Base-by-base conservation (phyloP, 2,329 filamentous ascomycete genomes). In the Blumeria graminis region DNA sequence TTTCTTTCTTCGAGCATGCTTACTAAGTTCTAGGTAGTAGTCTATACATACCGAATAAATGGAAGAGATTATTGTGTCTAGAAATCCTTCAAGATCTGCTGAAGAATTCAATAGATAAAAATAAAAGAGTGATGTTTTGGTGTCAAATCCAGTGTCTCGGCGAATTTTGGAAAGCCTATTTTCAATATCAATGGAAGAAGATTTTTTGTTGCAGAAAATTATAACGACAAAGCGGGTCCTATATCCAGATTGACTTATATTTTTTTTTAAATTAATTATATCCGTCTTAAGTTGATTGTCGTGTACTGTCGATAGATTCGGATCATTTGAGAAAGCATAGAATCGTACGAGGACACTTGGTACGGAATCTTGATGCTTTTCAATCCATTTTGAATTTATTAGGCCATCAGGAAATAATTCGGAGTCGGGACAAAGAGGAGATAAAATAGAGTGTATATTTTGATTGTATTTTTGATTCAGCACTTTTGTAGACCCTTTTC, bases 1-100 rank as follows among this genome's bases (percentile, higher is more conserved):
- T 62, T 86, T 83, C 72, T 96, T 96, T 66, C 92, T 84, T 62
- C 89, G 80, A 9, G 84, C 76, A 71, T 94, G 90, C 58, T 94
- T 89, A n/a, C 87, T 88, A 11, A 96, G 74, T 63, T 98, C 90
- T 50, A 89, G 77, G 67, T 96, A 96, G 68, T 95, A 94, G 63
- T 98, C 92, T 50, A 90, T 72, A 18, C 86, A 80, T 18, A 81
- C 73, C 0, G 81, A 78, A 58, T 90, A 87, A 48, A 95, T 68
- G 0, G 82, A 76, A 1, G 78, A 72, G 51, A 95, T 72, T 43
- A 94, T 77, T 55, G 77, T 83, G 56, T 82, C 79, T 0, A 84
- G 80, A 61, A 90, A 87, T 7, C 80, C 78, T 58, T 80, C 76
- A 22, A 93, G 70, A 64, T 94, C 87, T 1, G 77, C 74, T 2